Percentiles rank a stretch among this genome's conserved stretches.
Evolutionary conservation across 345 rosid genomes (phyloP).

Genomic region (Pistacia atlantica): DNA sequence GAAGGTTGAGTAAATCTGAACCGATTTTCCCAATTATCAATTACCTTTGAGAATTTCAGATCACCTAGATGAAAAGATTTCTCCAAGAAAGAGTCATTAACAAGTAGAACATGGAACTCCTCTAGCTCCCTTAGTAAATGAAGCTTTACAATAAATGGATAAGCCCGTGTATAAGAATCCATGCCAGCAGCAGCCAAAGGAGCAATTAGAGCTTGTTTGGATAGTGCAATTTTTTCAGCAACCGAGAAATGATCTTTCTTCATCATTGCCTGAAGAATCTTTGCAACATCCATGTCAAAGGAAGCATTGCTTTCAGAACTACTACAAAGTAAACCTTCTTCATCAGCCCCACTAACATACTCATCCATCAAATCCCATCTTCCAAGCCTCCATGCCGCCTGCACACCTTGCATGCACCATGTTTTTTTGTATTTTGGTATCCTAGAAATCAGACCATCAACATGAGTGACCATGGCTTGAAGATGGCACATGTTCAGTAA

Average conservation of each 20-base stretch:
- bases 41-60: constrained; percentile 56
- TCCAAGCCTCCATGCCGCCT: constrained; percentile 99
- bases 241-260: constrained; percentile 81
- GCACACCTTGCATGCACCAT: constrained; percentile 99
- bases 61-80: constrained; percentile 62
- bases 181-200: constrained; percentile 99
- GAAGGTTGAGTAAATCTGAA: constrained; percentile 90
- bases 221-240: constrained; percentile 75
- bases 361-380: constrained; percentile 98
- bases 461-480: constrained; percentile 97
- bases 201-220: constrained; percentile 93
- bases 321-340: constrained; percentile 80
- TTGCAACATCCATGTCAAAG: constrained; percentile 95
- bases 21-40: constrained; percentile 84
- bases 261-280: constrained; percentile 93
- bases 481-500: constrained; percentile 95
- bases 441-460: constrained; percentile 92
- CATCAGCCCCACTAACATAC: constrained; percentile 85
- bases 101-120: constrained; percentile 74
- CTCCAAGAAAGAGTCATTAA: constrained; percentile 79
- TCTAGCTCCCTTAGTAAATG: constrained; percentile 86
- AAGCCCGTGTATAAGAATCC: constrained; percentile 94
- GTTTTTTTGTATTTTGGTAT: constrained; percentile 88
- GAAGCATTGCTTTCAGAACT: constrained; percentile 95
- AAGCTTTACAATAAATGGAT: constrained; percentile 90